Base-by-base conservation (phyloP, 1,284 basidiomycete genomes). In the Ceratobasidium sp. region DNA sequence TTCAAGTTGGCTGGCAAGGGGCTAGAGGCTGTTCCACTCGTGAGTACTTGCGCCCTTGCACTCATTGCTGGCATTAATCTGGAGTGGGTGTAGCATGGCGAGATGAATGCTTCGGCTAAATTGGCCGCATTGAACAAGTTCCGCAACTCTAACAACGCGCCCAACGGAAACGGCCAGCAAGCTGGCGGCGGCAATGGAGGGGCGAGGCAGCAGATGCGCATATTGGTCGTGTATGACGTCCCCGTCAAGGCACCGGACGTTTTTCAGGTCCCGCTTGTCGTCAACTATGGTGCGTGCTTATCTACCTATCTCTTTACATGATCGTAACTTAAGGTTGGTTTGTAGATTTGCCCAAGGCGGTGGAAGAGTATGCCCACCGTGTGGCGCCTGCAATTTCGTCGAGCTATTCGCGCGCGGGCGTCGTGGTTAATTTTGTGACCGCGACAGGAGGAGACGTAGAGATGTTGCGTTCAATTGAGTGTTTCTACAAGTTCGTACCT, bases 401-500 rank as follows among this genome's bases (percentile, higher is more conserved):
- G 73, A 93, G 85, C 80, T 92, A 92, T 79, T 87, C 88, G 55
- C 89, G 93, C 73, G 90, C 94, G 67, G 94, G 94, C 63, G 94
- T 98, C 50, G 88, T 98, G 75, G 87, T 98, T 79, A 97, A 96
- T 80, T 96, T 98, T 78, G 96, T 98, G 73, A 98, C 96, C 73
- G 96, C 96, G 54, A 95, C 95, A 1, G 96, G 96, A 43, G 96
- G 96, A 55, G 96, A 98, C 80, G 95, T 98, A 59, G 96, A 98
- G 84, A 98, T 98, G 96, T 85, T 98, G 76, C 89, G 96, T 79
- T 95, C 93, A 77, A 96, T 98, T 84, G 96, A 98, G 85, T 97
- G 95, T 86, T 95, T 95, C 83, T 96, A 96, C 86, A 94, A 95
- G 88, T 96, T 77, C 75, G 83, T 77, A n/a, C 28, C 18, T 35